Evolutionary conservation across 768 basidiomycete genomes (phyloP).

Genomic region (Melanogaster broomeanus): DNA sequence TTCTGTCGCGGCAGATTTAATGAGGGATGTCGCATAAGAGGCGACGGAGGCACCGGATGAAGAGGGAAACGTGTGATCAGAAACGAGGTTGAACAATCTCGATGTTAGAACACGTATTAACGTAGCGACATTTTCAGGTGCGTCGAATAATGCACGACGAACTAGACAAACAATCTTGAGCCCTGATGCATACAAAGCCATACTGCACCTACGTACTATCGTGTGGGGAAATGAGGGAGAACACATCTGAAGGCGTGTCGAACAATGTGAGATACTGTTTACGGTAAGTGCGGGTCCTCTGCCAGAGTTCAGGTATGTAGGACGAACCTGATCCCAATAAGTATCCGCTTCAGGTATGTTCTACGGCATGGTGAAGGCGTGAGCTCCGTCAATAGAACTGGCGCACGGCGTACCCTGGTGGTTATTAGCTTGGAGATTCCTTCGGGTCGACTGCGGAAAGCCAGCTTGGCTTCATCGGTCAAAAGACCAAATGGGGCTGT

Average conservation of each 20-base stretch:
- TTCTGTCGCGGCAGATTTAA: constrained; percentile 56
- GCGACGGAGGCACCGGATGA: constrained; percentile 55
- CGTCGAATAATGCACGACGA: constrained; percentile 75
- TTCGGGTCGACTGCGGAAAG: constrained; percentile 79
- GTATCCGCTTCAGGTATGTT: constrained; percentile 72
- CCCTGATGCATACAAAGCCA: background rate
- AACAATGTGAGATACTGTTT: constrained; percentile 79
- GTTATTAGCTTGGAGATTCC: constrained; percentile 78
- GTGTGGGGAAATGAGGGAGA: constrained; percentile 82
- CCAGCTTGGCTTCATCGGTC: constrained; percentile 86
- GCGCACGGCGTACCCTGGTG: constrained; percentile 61
- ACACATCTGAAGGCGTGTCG: constrained; percentile 89
- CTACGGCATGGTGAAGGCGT: constrained; percentile 37
- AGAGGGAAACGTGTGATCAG: constrained; percentile 80
- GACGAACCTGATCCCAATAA: constrained; percentile 89
- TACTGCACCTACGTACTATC: constrained; percentile 59
- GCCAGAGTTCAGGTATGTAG: background rate
- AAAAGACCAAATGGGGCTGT: constrained; percentile 76
- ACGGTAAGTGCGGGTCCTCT: constrained; percentile 1
- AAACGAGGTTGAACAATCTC: constrained; percentile 72
- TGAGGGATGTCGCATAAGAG: constrained; percentile 69
- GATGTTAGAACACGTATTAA: constrained; percentile 71
- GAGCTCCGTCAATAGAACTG: background rate
- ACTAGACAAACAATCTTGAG: constrained; percentile 49
- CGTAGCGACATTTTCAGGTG: constrained; percentile 85